phyloP scores from a whole-genome alignment of 345 rosid species.

The Balakata baccata region DNA sequence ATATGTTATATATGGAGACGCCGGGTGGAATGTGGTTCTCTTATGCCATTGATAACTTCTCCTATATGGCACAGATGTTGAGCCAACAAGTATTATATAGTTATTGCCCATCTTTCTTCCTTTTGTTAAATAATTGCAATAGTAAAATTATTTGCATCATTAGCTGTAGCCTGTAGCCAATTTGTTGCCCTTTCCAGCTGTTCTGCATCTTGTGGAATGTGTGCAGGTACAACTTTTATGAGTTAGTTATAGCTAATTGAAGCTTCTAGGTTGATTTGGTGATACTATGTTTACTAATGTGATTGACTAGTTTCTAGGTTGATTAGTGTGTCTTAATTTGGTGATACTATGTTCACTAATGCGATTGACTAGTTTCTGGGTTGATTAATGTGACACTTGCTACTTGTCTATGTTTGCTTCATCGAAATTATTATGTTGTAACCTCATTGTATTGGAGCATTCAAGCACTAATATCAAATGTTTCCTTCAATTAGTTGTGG shows the following conservation, averaged over 20 bases:
- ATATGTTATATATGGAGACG: constrained; percentile 88
- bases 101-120: neutral
- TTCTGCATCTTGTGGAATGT: too few species aligned
- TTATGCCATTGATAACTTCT: constrained; percentile 62
- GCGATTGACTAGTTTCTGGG: too few species aligned
- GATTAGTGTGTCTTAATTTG: too few species aligned
- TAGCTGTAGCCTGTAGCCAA: too few species aligned
- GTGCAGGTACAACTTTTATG: too few species aligned
- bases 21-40: constrained; percentile 98
- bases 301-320: too few species aligned
- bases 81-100: constrained; percentile 17
- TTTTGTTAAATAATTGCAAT: constrained; percentile 9
- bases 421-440: neutral
- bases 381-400: too few species aligned
- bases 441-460: neutral
- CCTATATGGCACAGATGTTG: constrained; percentile 58
- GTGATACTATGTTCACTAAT: too few species aligned
- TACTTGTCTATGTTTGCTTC: too few species aligned
- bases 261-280: too few species aligned
- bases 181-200: neutral
- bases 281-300: too few species aligned
- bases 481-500: neutral
- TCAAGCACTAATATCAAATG: neutral
- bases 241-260: too few species aligned
- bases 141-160: neutral